Conservation (phyloP, 2,329 filamentous ascomycete species). For the Fusarium oxysporum region DNA sequence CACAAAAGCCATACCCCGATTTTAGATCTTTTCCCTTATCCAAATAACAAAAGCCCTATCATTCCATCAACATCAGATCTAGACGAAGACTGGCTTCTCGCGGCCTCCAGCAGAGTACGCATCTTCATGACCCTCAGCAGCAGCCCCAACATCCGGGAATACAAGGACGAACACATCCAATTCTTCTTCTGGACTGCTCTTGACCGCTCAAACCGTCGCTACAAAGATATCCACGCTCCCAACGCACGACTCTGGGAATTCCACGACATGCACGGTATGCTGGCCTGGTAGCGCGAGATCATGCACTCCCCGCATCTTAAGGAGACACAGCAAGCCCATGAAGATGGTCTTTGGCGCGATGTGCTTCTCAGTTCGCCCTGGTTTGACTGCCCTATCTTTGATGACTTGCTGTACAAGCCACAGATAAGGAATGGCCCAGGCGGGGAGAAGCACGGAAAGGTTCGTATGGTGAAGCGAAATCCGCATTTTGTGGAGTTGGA, state of each 20-base stretch:
- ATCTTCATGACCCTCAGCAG: neutral
- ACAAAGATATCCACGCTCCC: neutral
- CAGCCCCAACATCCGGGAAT: neutral
- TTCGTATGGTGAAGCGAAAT: neutral
- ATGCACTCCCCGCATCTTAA: slow-evolving; percentile 24
- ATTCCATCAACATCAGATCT: neutral
- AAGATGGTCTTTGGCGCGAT: slow-evolving; percentile 42
- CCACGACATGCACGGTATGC: slow-evolving; percentile 20
- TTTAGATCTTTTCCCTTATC: neutral
- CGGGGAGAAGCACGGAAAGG: neutral
- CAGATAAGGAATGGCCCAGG: neutral
- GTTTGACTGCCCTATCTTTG: slow-evolving; percentile 46
- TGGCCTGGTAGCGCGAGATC: slow-evolving; percentile 47
- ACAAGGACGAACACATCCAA: slow-evolving; percentile 36
- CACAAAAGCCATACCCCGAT: neutral
- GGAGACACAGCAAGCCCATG: slow-evolving; percentile 34
- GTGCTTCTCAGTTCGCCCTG: slow-evolving; percentile 43
- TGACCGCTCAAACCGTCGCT: slow-evolving; percentile 21
- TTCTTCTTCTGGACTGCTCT: slow-evolving; percentile 44
- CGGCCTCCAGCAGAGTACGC: neutral
- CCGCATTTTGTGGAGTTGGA: slow-evolving; percentile 33
- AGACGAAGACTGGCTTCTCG: slow-evolving; percentile 7
- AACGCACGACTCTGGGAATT: slow-evolving; percentile 1
- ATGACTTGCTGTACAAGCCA: slow-evolving; percentile 12
- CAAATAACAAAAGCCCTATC: slow-evolving; percentile 1